phyloP scores from a whole-genome alignment of 2,329 filamentous ascomycete species.

The Aspergillus carbonarius region DNA sequence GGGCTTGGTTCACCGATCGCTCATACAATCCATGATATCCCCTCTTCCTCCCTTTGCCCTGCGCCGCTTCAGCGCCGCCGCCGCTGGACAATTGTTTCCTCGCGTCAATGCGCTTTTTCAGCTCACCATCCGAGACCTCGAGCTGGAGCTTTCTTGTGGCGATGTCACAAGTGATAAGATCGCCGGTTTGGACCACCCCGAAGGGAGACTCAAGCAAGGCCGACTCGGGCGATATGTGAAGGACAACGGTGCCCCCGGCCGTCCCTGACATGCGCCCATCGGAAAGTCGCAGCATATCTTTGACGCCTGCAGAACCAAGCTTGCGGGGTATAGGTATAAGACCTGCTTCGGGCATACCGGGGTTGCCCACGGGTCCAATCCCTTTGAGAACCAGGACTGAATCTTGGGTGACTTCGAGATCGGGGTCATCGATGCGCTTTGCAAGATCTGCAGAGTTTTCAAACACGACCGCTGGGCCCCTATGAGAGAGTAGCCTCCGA shows the following conservation, averaged over 20 bases:
- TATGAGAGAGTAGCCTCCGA: constrained; percentile 44
- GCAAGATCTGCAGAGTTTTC: constrained; percentile 50
- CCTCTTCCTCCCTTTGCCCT: constrained; percentile 26
- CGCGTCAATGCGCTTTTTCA: constrained; percentile 37
- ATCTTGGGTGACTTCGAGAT: constrained; percentile 45
- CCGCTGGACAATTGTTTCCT: not conserved
- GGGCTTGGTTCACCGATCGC: constrained; percentile 44
- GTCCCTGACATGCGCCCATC: constrained; percentile 59
- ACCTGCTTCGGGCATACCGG: constrained; percentile 55
- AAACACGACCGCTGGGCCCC: constrained; percentile 50
- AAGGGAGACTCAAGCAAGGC: constrained; percentile 49
- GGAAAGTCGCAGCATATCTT: constrained; percentile 54
- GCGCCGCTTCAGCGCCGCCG: constrained; percentile 6
- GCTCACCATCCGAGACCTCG: constrained; percentile 43
- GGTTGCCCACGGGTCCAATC: constrained; percentile 53
- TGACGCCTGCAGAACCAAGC: constrained; percentile 47
- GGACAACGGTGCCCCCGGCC: constrained; percentile 55
- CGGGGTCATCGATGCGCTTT: constrained; percentile 46
- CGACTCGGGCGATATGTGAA: constrained; percentile 56
- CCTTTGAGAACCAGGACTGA: constrained; percentile 51
- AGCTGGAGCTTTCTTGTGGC: constrained; percentile 44
- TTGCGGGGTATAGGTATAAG: constrained; percentile 54
- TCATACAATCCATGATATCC: constrained; percentile 45
- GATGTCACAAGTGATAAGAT: constrained; percentile 49
- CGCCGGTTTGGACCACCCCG: constrained; percentile 50